Conservation (phyloP, 2,329 filamentous ascomycete genomes). For the Fusarium chaquense region DNA sequence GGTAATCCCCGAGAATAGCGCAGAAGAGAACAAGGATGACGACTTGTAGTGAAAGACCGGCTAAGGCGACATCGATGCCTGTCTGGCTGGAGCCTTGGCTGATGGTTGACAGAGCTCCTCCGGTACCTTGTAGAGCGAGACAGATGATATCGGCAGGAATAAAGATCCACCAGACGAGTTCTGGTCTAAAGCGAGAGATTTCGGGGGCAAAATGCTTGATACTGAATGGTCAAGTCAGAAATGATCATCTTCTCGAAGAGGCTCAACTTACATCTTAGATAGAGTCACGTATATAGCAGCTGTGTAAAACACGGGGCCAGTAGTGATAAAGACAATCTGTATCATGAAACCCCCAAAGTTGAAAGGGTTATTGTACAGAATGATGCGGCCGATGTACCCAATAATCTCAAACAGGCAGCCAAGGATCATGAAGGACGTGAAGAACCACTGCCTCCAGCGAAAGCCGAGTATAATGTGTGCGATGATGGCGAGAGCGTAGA, state of each 20-base stretch:
- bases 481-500: conserved; percentile 61
- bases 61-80: conserved; percentile 55
- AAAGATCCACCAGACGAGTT: conserved; percentile 59
- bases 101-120: conserved; percentile 63
- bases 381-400: conserved; percentile 70
- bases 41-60: conserved; percentile 70
- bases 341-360: conserved; percentile 70
- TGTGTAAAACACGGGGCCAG: conserved; percentile 58
- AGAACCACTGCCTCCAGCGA: conserved; percentile 58
- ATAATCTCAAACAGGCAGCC: conserved; percentile 70
- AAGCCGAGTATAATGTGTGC: conserved; percentile 58
- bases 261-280: conserved; percentile 50
- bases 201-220: conserved; percentile 55
- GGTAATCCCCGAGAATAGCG: conserved; percentile 60
- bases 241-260: rapidly evolving
- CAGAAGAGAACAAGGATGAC: conserved; percentile 66
- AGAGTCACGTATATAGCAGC: conserved; percentile 75
- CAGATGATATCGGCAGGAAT: conserved; percentile 67
- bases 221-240: conserved; percentile 37
- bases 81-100: conserved; percentile 59
- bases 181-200: conserved; percentile 57
- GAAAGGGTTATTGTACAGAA: conserved; percentile 69
- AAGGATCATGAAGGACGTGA: conserved; percentile 61
- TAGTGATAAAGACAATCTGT: conserved; percentile 66
- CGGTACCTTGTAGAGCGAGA: conserved; percentile 66